Percentiles rank a stretch among this genome's conserved stretches.
Evolutionary conservation across 2,329 filamentous ascomycete species (phyloP).

Genomic region (Colletotrichum sp.): DNA sequence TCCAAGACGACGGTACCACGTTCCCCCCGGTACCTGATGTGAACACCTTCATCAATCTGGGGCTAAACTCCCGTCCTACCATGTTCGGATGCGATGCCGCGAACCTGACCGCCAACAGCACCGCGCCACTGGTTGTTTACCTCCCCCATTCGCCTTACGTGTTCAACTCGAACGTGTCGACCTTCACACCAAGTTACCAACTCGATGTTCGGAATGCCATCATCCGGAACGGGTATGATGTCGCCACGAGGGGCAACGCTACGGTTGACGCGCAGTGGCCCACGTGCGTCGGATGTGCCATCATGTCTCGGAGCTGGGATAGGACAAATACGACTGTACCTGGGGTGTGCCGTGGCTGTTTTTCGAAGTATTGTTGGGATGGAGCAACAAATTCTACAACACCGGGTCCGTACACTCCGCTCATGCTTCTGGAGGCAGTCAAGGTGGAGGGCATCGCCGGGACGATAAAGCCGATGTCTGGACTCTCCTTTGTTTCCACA

Average conservation of each 20-base stretch:
- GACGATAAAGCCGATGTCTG: too few species aligned
- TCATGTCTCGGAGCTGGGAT: slow-evolving; percentile 69
- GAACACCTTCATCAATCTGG: slow-evolving; percentile 61
- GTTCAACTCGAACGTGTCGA: slow-evolving; percentile 78
- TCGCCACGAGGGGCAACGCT: slow-evolving; percentile 82
- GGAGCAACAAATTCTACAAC: too few species aligned
- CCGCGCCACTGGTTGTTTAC: slow-evolving; percentile 81
- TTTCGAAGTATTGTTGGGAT: too few species aligned
- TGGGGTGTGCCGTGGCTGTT: too few species aligned
- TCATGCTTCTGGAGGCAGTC: too few species aligned
- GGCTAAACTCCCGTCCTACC: slow-evolving; percentile 62
- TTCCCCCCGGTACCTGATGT: slow-evolving; percentile 65
- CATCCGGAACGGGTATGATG: slow-evolving; percentile 85
- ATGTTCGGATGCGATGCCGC: slow-evolving; percentile 67
- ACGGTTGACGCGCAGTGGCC: slow-evolving; percentile 79
- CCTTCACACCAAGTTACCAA: slow-evolving; percentile 72
- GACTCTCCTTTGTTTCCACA: too few species aligned
- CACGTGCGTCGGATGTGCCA: slow-evolving; percentile 85
- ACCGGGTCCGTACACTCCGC: too few species aligned
- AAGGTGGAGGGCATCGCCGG: too few species aligned
- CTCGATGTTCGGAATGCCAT: slow-evolving; percentile 74
- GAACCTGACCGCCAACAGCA: slow-evolving; percentile 51
- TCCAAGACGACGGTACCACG: slow-evolving; percentile 55
- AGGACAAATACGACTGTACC: too few species aligned
- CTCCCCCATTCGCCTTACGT: slow-evolving; percentile 85